Conservation (phyloP, 129 eudicot species). For the Dittrichia graveolens region DNA sequence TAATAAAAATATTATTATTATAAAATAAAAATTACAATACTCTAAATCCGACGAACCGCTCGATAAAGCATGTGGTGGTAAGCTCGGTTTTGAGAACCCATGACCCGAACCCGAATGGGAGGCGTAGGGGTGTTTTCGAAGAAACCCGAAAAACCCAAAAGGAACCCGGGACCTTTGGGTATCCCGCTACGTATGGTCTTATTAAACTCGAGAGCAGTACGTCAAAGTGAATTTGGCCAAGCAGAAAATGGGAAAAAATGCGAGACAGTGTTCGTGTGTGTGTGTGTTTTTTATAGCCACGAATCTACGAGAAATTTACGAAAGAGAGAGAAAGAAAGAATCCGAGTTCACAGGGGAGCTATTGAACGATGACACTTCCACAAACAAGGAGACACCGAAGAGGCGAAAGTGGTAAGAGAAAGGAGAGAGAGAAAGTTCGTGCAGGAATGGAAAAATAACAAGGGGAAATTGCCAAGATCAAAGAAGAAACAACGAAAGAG, state of each 20-base stretch:
- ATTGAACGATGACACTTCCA: slow-evolving; percentile 41
- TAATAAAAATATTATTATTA: too few relatives aligned
- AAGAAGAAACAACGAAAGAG: background rate
- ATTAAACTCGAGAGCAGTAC: too few relatives aligned
- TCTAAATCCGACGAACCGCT: too few relatives aligned
- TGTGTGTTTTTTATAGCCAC: slow-evolving; percentile 36
- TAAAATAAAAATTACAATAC: too few relatives aligned
- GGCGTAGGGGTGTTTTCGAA: too few relatives aligned
- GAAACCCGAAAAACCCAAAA: too few relatives aligned
- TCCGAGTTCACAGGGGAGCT: slow-evolving; percentile 36
- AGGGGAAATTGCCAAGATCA: background rate
- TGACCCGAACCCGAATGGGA: too few relatives aligned
- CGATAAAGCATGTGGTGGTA: too few relatives aligned
- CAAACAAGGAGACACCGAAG: slow-evolving; percentile 33
- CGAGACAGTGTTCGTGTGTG: slow-evolving; percentile 2
- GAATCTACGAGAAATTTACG: slow-evolving; percentile 37
- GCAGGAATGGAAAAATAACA: slow-evolving; percentile 9
- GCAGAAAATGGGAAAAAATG: slow-evolving; percentile 19
- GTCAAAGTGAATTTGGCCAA: slow-evolving; percentile 19
- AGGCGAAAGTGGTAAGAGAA: slow-evolving; percentile 13
- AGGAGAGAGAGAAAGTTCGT: slow-evolving; percentile 19
- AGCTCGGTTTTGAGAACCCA: too few relatives aligned
- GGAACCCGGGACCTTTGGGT: too few relatives aligned
- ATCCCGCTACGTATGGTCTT: too few relatives aligned
- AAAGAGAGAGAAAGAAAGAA: slow-evolving; percentile 21